Evolutionary conservation across 2,329 filamentous ascomycete species (phyloP), one percentile per base, ranked within the genome.

Genomic region (Phoma sp.): DNA sequence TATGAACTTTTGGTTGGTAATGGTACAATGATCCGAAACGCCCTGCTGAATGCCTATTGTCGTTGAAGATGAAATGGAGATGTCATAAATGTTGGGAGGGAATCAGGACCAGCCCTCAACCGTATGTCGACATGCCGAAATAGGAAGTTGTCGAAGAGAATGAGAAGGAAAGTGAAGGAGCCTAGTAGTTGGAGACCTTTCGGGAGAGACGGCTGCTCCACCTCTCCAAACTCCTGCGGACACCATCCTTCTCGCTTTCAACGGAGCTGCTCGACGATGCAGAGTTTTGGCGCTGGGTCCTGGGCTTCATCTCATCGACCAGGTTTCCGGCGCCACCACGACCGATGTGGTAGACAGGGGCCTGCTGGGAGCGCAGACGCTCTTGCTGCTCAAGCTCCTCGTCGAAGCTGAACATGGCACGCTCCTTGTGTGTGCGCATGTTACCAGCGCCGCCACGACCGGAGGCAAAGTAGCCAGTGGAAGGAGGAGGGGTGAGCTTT

Each of bases 381-480:
- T 83, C 76, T 56, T 85, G 81, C 53, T 81, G 81, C 62, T 84
- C 80, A 45, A 88, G 79, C 66, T 88, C 85, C 76, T 88, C 85
- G 72, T 88, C 86, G 75, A 90, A 90, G 73, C 81, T 83, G 79
- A 87, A 87, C 71, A 87, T 86, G 66, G 83, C 80, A 33, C 83
- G 79, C 63, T 87, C 82, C 56, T 76, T 71, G 47, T 80, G 73
- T 37, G 77, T 68, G 75, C 82, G 79, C 59, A 85, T 81, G 77
- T 89, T 90, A 67, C 87, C 87, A 2, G 86, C 86, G 53, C 87
- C 87, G 62, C 87, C 87, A 53, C 87, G 85, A 64, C 87, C 87
- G 10, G 82, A 82, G 77, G 86, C 83, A 80, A 88, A 88, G 76
- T 82, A 80, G 54, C 78, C 73, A 36, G 78, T 76, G 58, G 60